Conservation (phyloP, 305 asterid species). For the Fraxinus sp. region DNA sequence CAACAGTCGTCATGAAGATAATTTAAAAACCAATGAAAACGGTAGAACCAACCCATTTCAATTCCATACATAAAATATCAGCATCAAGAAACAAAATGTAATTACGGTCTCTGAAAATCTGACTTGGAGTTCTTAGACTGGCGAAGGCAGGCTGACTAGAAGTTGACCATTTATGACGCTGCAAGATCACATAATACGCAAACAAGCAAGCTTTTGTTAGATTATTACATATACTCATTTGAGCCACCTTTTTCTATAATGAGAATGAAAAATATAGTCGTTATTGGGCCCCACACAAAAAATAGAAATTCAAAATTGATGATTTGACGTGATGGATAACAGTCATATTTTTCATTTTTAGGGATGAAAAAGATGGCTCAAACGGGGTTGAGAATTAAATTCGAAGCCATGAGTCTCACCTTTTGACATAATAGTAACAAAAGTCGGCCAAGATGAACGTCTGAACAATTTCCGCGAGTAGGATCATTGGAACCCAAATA, state of each 20-base stretch:
- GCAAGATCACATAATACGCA: slow-evolving; percentile 32
- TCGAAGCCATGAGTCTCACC: slow-evolving; percentile 34
- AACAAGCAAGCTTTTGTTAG: background rate
- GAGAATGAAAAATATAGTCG: too few species aligned
- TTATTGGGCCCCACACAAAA: too few species aligned
- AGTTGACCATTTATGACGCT: slow-evolving; percentile 67
- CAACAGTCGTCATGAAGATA: background rate
- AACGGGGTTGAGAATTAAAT: background rate
- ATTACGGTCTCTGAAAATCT: slow-evolving; percentile 1
- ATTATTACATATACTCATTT: too few species aligned
- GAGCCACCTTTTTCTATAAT: too few species aligned
- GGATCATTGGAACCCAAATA: slow-evolving; percentile 62
- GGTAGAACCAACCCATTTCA: background rate
- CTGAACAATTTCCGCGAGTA: slow-evolving; percentile 65
- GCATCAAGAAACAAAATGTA: slow-evolving; percentile 18
- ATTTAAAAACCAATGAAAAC: background rate
- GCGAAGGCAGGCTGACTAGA: slow-evolving; percentile 51
- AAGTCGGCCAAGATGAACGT: slow-evolving; percentile 82
- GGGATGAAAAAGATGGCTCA: too few species aligned
- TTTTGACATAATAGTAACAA: slow-evolving; percentile 78
- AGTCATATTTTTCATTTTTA: too few species aligned
- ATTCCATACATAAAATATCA: slow-evolving; percentile 10
- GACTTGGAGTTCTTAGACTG: slow-evolving; percentile 37
- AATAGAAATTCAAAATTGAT: too few species aligned
- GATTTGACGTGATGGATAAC: too few species aligned